Percentiles rank a stretch among this genome's conserved stretches.
Evolutionary conservation across 495 filamentous ascomycete species (phyloP).

Genomic region (Penicillium subrubescens): DNA sequence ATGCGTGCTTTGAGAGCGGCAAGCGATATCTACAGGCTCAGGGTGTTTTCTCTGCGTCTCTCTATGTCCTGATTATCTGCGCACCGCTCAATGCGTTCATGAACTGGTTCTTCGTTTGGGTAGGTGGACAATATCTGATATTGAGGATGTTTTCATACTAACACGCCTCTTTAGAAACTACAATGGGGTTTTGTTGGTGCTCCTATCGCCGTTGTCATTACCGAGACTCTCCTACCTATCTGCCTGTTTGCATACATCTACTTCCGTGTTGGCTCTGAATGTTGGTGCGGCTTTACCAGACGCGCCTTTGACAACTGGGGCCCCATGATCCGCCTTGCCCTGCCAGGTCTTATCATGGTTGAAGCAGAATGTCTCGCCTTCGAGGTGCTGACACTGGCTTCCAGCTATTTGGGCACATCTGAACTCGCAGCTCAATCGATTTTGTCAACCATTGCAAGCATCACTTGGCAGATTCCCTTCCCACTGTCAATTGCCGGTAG

Average conservation of each 20-base stretch:
- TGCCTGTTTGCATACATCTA: slow-evolving; percentile 71
- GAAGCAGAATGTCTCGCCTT: slow-evolving; percentile 89
- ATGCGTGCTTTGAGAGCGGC: slow-evolving; percentile 69
- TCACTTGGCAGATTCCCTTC: slow-evolving; percentile 70
- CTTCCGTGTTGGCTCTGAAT: slow-evolving; percentile 56
- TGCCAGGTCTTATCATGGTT: slow-evolving; percentile 89
- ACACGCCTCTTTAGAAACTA: slow-evolving; percentile 50
- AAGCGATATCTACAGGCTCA: slow-evolving; percentile 78
- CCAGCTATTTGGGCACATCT: slow-evolving; percentile 69
- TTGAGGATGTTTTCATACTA: slow-evolving; percentile 1
- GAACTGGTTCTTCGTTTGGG: slow-evolving; percentile 77
- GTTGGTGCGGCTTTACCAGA: slow-evolving; percentile 81
- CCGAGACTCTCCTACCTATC: slow-evolving; percentile 78
- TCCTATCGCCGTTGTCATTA: slow-evolving; percentile 80
- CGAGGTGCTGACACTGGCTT: slow-evolving; percentile 73
- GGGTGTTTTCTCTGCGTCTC: slow-evolving; percentile 67
- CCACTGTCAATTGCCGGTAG: slow-evolving; percentile 63
- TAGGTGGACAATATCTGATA: slow-evolving; percentile 30
- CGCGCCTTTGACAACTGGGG: slow-evolving; percentile 79
- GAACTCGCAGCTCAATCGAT: slow-evolving; percentile 72
- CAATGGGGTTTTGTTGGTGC: slow-evolving; percentile 81
- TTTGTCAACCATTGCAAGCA: slow-evolving; percentile 58
- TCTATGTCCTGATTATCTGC: slow-evolving; percentile 68
- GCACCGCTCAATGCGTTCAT: slow-evolving; percentile 72
- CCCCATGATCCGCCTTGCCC: slow-evolving; percentile 80